Evolutionary conservation across 352 stramenopile genomes (phyloP).

Genomic region (Phytophthora pisi): DNA sequence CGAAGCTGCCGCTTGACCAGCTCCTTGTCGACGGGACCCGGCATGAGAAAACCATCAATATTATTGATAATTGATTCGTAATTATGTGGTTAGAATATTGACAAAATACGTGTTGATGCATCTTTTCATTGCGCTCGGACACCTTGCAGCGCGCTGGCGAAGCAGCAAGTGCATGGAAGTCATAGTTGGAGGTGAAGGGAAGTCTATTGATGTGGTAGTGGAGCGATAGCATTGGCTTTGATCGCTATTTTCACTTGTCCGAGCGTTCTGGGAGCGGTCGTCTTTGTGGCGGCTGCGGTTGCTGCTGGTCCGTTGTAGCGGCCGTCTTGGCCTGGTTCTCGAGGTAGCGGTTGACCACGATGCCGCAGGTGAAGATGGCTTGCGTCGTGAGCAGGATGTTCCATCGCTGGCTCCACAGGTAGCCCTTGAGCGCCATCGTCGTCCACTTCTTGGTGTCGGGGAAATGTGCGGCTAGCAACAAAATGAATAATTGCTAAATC

Average conservation of each 20-base stretch:
- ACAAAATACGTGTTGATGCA: neutral
- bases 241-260: conserved; percentile 13
- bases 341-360: conserved; percentile 65
- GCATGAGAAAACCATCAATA: neutral
- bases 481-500: conserved; percentile 8
- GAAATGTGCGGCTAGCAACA: conserved; percentile 7
- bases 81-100: neutral
- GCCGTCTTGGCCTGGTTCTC: conserved; percentile 26
- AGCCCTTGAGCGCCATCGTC: conserved; percentile 57
- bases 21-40: conserved; percentile 14
- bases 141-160: neutral
- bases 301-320: conserved; percentile 5
- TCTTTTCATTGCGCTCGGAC: neutral
- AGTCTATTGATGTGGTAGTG: neutral
- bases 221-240: neutral
- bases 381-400: conserved; percentile 81
- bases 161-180: neutral
- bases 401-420: conserved; percentile 72
- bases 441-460: conserved; percentile 1
- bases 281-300: conserved; percentile 8
- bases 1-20: conserved; percentile 30
- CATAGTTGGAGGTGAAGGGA: neutral
- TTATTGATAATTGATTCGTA: neutral
- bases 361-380: conserved; percentile 65
- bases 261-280: conserved; percentile 9